Percentiles rank a stretch among this genome's conserved stretches.
These are phyloP conservation scores for Hypoxylon perforatum DNA, from an alignment of 495 filamentous ascomycete genomes.

Conservation along the genomic window DNA sequence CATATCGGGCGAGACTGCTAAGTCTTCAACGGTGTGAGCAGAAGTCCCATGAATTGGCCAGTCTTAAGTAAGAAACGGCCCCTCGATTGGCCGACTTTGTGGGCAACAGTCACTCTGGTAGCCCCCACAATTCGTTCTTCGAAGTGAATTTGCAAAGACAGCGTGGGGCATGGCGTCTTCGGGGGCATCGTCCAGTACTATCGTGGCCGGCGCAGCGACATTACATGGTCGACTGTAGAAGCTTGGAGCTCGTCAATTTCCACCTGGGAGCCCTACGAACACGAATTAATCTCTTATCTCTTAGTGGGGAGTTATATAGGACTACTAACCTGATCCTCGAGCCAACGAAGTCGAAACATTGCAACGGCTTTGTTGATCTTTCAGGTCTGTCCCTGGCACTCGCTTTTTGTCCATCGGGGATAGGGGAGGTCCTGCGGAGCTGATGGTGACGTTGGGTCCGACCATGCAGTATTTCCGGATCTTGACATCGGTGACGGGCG, in stretches of 20 bases:
- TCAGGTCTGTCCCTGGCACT: no score
- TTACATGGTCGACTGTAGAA: constrained; percentile 49
- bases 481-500: constrained; percentile 49
- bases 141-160: not conserved
- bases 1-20: constrained; percentile 5
- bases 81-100: no score
- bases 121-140: not conserved
- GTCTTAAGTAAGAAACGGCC: no score
- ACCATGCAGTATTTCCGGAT: constrained; percentile 51
- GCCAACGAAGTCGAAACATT: no score
- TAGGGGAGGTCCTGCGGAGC: constrained; percentile 13
- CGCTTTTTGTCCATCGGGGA: not conserved
- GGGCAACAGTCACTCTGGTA: not conserved
- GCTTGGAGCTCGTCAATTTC: constrained; percentile 31
- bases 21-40: no score
- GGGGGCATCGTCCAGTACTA: constrained; percentile 13
- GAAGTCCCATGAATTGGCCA: no score
- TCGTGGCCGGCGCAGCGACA: not conserved
- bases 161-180: not conserved
- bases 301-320: no score
- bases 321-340: no score
- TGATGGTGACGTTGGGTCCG: constrained; percentile 48
- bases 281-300: no score
- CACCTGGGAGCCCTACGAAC: no score
- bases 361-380: no score